Conservation (phyloP, 108 stramenopile genomes). For the Craspedostauros australis region DNA sequence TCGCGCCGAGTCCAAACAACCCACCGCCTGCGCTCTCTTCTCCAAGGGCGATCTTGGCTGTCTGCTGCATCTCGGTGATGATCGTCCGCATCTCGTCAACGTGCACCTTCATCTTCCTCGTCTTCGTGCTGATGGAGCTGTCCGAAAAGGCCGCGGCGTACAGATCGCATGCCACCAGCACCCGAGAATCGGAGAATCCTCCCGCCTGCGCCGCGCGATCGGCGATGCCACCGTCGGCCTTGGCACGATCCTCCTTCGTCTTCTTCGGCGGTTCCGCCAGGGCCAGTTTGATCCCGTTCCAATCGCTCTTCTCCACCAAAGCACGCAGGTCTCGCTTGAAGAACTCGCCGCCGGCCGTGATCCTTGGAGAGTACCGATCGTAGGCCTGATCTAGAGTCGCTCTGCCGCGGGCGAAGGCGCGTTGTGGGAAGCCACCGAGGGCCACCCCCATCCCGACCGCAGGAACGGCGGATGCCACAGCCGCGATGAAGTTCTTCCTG, state of each 20-base stretch:
- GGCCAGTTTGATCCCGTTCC: constrained; percentile 46
- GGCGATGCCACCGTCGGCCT: constrained; percentile 63
- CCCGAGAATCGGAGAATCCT: constrained; percentile 66
- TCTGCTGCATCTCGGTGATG: constrained; percentile 46
- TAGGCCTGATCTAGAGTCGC: constrained; percentile 73
- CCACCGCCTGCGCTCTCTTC: constrained; percentile 62
- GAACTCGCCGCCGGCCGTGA: constrained; percentile 68
- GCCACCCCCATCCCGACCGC: no score
- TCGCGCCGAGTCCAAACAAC: constrained; percentile 60
- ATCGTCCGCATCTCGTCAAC: constrained; percentile 45
- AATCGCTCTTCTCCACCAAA: constrained; percentile 55
- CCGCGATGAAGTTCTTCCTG: no score
- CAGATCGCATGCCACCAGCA: constrained; percentile 57
- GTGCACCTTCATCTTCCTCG: constrained; percentile 66
- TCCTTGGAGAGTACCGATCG: constrained; percentile 71
- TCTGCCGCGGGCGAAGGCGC: constrained; percentile 54
- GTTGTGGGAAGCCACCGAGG: constrained; percentile 39
- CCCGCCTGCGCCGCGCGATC: constrained; percentile 75
- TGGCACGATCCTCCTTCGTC: constrained; percentile 59
- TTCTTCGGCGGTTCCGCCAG: constrained; percentile 68
- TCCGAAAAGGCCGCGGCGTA: constrained; percentile 78
- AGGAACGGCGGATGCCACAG: no score
- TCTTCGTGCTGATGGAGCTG: constrained; percentile 60
- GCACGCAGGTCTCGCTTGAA: constrained; percentile 45
- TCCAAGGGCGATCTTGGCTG: constrained; percentile 50